Evolutionary conservation across 257 asterid species (phyloP).

Genomic region (Marsdenia floribunda): DNA sequence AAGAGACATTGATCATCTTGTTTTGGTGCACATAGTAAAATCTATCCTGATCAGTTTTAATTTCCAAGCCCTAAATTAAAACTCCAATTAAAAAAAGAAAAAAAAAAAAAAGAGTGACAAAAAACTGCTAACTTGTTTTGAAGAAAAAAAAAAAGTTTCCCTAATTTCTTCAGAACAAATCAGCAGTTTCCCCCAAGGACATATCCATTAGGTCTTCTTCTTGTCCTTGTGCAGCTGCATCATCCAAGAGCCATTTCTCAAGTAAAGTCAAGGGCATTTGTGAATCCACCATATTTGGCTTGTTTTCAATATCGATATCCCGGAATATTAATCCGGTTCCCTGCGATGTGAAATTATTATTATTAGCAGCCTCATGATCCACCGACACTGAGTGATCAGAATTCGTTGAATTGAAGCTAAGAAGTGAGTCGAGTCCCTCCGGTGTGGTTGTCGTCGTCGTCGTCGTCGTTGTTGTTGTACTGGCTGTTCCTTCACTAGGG

Average conservation of each 20-base stretch:
- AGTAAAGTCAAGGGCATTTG: constrained; percentile 56
- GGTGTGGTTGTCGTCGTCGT: not conserved
- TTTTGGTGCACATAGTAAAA: constrained; percentile 8
- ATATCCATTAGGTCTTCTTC: constrained; percentile 58
- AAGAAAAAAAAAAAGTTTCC: not conserved
- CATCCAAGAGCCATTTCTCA: constrained; percentile 86
- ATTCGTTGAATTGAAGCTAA: constrained; percentile 40
- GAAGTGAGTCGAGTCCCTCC: constrained; percentile 29
- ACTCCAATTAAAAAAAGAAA: not conserved
- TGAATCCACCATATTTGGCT: constrained; percentile 4
- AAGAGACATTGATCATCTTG: not conserved
- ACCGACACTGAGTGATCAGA: constrained; percentile 35
- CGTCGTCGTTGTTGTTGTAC: constrained; percentile 3
- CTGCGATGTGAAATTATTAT: not conserved
- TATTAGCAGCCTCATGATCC: constrained; percentile 21
- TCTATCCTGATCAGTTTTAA: constrained; percentile 6
- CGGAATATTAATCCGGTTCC: constrained; percentile 3
- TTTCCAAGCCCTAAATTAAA: not conserved
- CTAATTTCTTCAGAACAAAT: constrained; percentile 36
- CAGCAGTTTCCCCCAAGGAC: constrained; percentile 57
- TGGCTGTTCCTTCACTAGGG: constrained; percentile 58
- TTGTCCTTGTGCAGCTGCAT: constrained; percentile 53
- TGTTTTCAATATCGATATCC: not conserved
- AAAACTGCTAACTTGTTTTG: constrained; percentile 13
- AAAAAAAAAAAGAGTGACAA: not conserved